These are phyloP conservation scores for Eudorina sp. DNA, from an alignment of 139 green algal genomes.

Conservation along the genomic window DNA sequence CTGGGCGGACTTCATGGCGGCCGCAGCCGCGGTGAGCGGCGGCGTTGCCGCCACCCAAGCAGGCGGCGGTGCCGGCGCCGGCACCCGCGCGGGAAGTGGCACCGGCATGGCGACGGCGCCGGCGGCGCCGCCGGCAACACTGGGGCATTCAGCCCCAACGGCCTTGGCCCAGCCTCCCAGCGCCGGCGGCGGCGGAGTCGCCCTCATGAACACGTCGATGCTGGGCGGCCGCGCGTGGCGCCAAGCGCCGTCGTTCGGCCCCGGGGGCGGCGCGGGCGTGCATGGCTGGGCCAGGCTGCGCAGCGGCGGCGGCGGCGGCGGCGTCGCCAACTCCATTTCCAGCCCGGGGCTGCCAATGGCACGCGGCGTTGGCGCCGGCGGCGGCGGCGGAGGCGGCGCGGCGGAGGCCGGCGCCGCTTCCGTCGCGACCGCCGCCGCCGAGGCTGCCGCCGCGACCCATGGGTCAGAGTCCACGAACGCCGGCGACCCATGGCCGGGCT, in stretches of 20 bases:
- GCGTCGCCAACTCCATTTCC: neutral
- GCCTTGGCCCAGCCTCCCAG: neutral
- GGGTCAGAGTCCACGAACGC: too few species aligned
- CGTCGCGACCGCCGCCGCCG: too few species aligned
- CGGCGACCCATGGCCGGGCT: too few species aligned
- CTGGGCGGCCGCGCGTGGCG: conserved; percentile 1
- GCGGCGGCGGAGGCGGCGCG: neutral
- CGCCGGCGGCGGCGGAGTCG: neutral
- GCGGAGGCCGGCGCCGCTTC: neutral
- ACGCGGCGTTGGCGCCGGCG: neutral
- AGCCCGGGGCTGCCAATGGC: neutral
- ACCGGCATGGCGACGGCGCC: neutral
- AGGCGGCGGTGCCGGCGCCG: neutral
- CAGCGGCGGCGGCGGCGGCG: neutral
- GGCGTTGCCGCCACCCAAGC: neutral
- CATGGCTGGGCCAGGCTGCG: conserved; percentile 25
- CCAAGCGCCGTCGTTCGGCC: conserved; percentile 9
- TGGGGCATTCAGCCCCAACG: too few species aligned
- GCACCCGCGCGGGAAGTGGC: too few species aligned
- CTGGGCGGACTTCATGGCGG: neutral
- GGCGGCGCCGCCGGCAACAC: neutral
- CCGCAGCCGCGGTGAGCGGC: neutral
- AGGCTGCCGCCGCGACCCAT: too few species aligned
- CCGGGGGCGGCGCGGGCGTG: neutral
- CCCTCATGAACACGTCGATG: neutral